Conservation (phyloP, 805 yeast species). For the Cyberlindnera nakhonratchasimensis region DNA sequence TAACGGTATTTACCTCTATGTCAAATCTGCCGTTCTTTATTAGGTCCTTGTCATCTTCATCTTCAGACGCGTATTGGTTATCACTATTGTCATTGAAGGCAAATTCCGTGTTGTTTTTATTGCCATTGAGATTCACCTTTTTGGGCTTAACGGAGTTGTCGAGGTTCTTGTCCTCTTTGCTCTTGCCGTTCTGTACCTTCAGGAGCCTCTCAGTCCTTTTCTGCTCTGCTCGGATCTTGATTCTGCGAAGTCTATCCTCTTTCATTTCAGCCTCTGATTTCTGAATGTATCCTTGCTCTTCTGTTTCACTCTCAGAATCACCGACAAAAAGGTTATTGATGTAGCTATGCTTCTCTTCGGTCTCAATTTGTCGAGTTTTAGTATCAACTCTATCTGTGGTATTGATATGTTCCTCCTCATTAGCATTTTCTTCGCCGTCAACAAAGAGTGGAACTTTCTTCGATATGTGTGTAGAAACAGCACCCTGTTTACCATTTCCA, state of each 20-base stretch:
- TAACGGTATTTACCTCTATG: constrained; percentile 15
- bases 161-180: constrained; percentile 4
- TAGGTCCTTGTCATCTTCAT: constrained; percentile 9
- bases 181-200: constrained; percentile 18
- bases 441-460: neutral
- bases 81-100: constrained; percentile 2
- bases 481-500: neutral
- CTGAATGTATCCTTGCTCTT: constrained; percentile 1
- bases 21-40: constrained; percentile 8
- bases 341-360: neutral
- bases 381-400: neutral
- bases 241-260: constrained; percentile 13
- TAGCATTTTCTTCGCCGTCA: constrained; percentile 5
- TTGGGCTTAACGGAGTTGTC: neutral
- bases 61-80: constrained; percentile 2
- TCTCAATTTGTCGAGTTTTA: neutral
- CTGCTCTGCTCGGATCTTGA: constrained; percentile 22
- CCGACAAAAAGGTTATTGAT: constrained; percentile 13
- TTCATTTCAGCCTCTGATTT: constrained; percentile 5
- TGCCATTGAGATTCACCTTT: neutral
- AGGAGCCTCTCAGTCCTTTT: constrained; percentile 23
- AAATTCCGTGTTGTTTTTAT: neutral
- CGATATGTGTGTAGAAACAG: neutral
- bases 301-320: constrained; percentile 20
- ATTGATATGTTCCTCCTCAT: neutral